phyloP scores from a whole-genome alignment of 2,329 filamentous ascomycete genomes.

The Sclerotinia minor region DNA sequence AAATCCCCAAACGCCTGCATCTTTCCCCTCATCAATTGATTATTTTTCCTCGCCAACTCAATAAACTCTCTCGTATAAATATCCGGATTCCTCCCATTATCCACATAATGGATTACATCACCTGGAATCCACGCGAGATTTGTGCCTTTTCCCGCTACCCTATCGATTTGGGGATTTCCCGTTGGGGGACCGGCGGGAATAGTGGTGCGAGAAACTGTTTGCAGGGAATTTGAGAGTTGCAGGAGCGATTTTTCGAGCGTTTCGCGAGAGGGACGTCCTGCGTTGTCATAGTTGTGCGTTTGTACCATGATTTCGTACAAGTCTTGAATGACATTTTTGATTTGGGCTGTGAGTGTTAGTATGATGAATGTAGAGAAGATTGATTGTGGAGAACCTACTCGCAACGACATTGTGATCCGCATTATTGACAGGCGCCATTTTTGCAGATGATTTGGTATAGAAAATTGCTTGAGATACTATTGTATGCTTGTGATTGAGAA shows the following conservation, averaged over 20 bases:
- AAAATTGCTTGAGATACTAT: background rate
- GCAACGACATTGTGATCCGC: slow-evolving; percentile 19
- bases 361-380: background rate
- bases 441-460: background rate
- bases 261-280: slow-evolving; percentile 51
- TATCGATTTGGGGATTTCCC: slow-evolving; percentile 36
- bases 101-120: slow-evolving; percentile 67
- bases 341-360: slow-evolving; percentile 40
- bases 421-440: slow-evolving; percentile 22
- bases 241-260: slow-evolving; percentile 50
- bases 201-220: slow-evolving; percentile 33
- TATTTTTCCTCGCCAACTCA: slow-evolving; percentile 64
- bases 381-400: background rate
- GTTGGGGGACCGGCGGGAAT: slow-evolving; percentile 38
- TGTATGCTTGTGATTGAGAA: background rate
- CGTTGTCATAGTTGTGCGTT: slow-evolving; percentile 59
- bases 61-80: slow-evolving; percentile 75
- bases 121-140: slow-evolving; percentile 56
- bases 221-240: slow-evolving; percentile 19
- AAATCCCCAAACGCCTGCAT: slow-evolving; percentile 60
- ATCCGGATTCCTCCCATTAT: slow-evolving; percentile 70
- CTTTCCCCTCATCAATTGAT: slow-evolving; percentile 68
- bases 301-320: slow-evolving; percentile 66
- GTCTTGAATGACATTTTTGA: slow-evolving; percentile 63
- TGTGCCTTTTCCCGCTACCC: slow-evolving; percentile 10